A percentile compares a stretch with the other conserved stretches of the same genome.
These are phyloP conservation scores for Zymoseptoria passerinii DNA, from an alignment of 2,329 filamentous ascomycete genomes.

Conservation along the genomic window DNA sequence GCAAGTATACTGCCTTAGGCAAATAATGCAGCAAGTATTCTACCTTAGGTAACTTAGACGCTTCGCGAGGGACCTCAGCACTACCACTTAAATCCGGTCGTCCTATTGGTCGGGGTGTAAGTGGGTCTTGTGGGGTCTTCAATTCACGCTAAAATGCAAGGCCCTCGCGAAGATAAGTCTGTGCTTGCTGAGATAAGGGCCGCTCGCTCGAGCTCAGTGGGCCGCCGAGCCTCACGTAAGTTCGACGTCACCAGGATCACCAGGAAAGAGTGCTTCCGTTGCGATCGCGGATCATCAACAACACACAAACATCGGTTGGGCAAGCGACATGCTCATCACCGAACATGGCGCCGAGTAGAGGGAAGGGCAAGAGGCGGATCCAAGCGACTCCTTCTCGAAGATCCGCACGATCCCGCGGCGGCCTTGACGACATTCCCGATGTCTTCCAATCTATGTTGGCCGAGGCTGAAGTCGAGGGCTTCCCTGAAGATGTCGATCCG, in stretches of 20 bases:
- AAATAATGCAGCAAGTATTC: too few species aligned
- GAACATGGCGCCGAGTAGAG: conserved; percentile 26
- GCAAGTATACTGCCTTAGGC: too few species aligned
- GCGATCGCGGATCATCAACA: neutral
- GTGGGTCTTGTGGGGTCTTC: neutral
- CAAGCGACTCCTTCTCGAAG: conserved; percentile 4
- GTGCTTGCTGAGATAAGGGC: too few species aligned
- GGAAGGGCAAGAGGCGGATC: conserved; percentile 15
- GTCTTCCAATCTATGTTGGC: conserved; percentile 25
- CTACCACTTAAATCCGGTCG: too few species aligned
- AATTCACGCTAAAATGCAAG: neutral
- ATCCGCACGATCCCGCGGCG: conserved; percentile 8
- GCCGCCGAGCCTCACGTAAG: neutral
- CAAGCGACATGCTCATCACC: neutral
- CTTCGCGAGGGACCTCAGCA: too few species aligned
- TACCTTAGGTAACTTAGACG: too few species aligned
- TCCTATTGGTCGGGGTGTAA: neutral
- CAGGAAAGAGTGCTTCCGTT: neutral
- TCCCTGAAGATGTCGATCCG: conserved; percentile 15
- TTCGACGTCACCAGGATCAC: neutral
- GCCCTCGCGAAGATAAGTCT: neutral
- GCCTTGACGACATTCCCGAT: conserved; percentile 12
- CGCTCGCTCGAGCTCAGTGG: neutral
- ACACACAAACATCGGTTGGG: neutral
- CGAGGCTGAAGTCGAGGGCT: conserved; percentile 17